phyloP scores from a whole-genome alignment of 1,284 basidiomycete species.

The Coniferiporia weirii region DNA sequence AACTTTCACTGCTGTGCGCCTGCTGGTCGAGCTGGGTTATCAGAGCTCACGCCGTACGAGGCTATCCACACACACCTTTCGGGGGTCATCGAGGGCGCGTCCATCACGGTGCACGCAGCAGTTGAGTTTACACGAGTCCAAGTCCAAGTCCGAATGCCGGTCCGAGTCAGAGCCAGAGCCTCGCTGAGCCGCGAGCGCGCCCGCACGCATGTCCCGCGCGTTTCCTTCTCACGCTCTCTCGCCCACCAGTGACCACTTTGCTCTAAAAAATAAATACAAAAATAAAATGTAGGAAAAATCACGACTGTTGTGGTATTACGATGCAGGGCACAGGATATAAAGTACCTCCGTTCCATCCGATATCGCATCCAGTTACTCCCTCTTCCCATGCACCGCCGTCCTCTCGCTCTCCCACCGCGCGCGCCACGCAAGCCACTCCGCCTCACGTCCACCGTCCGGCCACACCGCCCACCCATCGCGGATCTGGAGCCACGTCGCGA shows the following conservation, averaged over 20 bases:
- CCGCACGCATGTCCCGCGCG: neutral
- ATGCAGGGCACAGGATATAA: too few relatives aligned
- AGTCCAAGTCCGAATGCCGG: neutral
- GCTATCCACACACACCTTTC: neutral
- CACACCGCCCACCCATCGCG: conserved; percentile 81
- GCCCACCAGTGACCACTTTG: too few relatives aligned
- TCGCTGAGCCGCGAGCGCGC: neutral
- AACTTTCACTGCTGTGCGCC: conserved; percentile 5
- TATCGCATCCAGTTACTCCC: neutral
- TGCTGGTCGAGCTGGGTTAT: neutral
- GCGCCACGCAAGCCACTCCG: conserved; percentile 63
- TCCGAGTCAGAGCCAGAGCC: too few relatives aligned
- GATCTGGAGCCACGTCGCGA: conserved; percentile 63
- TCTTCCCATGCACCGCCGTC: neutral
- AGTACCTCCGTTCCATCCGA: too few relatives aligned
- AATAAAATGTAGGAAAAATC: too few relatives aligned
- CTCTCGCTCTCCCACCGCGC: conserved; percentile 31
- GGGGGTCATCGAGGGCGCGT: neutral
- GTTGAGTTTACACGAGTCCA: neutral
- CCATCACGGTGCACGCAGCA: neutral
- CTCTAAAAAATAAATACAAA: too few relatives aligned
- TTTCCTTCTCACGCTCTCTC: neutral
- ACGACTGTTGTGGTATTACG: too few relatives aligned
- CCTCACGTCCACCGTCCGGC: conserved; percentile 62
- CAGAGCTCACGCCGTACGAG: neutral